A percentile compares a stretch with the other conserved stretches of the same genome.
phyloP scores from a whole-genome alignment of 2,329 filamentous ascomycete species.

The Podosphaera leucotricha region DNA sequence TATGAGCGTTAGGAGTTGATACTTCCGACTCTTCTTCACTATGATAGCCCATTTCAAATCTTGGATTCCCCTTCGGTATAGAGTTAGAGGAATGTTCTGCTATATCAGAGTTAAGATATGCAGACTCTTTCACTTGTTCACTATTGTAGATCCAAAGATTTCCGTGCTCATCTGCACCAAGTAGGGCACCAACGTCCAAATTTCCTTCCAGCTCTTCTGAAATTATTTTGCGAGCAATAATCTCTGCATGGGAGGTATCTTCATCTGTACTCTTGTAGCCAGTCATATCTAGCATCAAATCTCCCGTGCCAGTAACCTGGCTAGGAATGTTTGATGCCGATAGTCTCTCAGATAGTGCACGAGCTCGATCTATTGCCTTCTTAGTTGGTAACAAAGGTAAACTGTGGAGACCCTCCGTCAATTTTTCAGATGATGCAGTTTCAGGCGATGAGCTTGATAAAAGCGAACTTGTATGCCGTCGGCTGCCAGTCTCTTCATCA shows the following conservation, averaged over 20 bases:
- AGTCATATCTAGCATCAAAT: constrained; percentile 96
- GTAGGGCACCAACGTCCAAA: constrained; percentile 87
- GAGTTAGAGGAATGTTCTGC: constrained; percentile 19
- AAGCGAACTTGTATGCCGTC: constrained; percentile 17
- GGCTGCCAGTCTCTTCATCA: constrained; percentile 12
- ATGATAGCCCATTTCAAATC: constrained; percentile 85
- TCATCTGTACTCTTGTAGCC: constrained; percentile 89
- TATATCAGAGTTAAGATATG: constrained; percentile 38
- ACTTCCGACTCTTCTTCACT: constrained; percentile 54
- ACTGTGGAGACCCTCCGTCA: constrained; percentile 42
- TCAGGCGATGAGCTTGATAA: constrained; percentile 16
- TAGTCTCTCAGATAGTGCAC: constrained; percentile 65
- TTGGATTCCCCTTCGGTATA: constrained; percentile 32
- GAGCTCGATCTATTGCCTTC: constrained; percentile 64
- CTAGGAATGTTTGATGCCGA: constrained; percentile 80
- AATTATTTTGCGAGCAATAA: constrained; percentile 79
- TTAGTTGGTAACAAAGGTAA: constrained; percentile 47
- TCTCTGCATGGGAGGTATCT: constrained; percentile 72
- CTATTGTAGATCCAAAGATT: constrained; percentile 99
- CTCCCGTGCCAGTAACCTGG: constrained; percentile 74
- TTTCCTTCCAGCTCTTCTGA: constrained; percentile 83
- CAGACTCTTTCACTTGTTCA: constrained; percentile 81
- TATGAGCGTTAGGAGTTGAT: constrained; percentile 26
- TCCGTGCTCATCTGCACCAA: constrained; percentile 83
- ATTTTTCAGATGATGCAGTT: constrained; percentile 11